phyloP scores from a whole-genome alignment of 2,329 filamentous ascomycete genomes.

The Fusarium austroafricanum region DNA sequence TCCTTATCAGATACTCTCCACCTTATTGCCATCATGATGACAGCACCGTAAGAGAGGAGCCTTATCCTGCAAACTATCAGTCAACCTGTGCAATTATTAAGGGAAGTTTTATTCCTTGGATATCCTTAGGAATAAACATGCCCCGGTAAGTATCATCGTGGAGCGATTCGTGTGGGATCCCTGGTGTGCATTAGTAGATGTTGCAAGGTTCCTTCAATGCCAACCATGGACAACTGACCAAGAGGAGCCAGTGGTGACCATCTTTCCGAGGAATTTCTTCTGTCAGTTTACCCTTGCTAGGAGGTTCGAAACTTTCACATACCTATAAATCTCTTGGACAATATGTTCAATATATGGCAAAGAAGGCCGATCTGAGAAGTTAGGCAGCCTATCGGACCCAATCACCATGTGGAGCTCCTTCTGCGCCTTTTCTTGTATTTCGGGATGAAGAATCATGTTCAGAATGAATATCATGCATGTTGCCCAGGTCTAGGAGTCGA shows the following conservation, averaged over 20 bases:
- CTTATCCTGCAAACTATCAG: conserved; percentile 39
- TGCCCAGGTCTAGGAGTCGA: conserved; percentile 42
- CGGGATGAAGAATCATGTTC: conserved; percentile 56
- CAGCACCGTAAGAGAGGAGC: neutral
- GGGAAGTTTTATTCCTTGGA: neutral
- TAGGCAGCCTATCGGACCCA: conserved; percentile 55
- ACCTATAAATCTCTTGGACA: conserved; percentile 58
- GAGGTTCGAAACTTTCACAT: conserved; percentile 6
- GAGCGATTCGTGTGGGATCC: conserved; percentile 65
- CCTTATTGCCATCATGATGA: conserved; percentile 2
- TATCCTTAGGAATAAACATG: conserved; percentile 67
- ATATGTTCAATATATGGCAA: conserved; percentile 59
- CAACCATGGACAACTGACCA: conserved; percentile 45
- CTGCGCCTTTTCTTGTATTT: conserved; percentile 60
- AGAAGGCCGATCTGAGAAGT: conserved; percentile 56
- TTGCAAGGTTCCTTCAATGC: conserved; percentile 1
- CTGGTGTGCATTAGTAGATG: conserved; percentile 32
- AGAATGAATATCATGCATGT: conserved; percentile 55
- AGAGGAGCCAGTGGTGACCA: conserved; percentile 60
- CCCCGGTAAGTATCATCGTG: conserved; percentile 68
- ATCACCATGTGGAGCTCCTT: conserved; percentile 60
- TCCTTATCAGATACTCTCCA: conserved; percentile 32
- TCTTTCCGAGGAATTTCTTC: conserved; percentile 22
- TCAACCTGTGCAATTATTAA: neutral
- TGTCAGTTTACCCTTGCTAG: neutral